Percentiles rank a stretch among this genome's conserved stretches.
Evolutionary conservation across 768 basidiomycete genomes (phyloP).

Genomic region (Tricholoma matsutake): DNA sequence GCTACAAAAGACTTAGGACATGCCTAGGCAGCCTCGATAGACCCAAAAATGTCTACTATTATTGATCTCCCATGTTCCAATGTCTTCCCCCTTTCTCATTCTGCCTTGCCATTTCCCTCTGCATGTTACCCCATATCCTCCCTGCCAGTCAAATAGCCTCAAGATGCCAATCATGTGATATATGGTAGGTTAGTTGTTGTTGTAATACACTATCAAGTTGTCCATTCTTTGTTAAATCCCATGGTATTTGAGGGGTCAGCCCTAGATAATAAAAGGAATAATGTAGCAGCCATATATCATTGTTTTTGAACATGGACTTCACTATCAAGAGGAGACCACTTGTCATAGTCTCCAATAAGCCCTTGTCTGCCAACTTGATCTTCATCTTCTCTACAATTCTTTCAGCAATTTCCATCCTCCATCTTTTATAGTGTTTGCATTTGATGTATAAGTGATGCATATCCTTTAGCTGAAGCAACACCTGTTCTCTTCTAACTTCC

Average conservation of each 20-base stretch:
- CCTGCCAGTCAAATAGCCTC: slow-evolving; percentile 2
- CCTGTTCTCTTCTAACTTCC: not conserved
- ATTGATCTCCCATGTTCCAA: not conserved
- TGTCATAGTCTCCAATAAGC: not conserved
- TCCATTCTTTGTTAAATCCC: not conserved
- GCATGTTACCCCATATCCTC: slow-evolving; percentile 7
- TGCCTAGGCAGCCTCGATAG: no score
- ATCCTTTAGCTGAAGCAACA: slow-evolving; percentile 1
- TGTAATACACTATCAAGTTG: not conserved
- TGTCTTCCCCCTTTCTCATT: not conserved
- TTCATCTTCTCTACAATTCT: not conserved
- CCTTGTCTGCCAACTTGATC: not conserved
- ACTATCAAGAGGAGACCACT: not conserved
- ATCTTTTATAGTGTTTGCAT: no score
- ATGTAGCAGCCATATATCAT: slow-evolving; percentile 1
- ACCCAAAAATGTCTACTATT: not conserved
- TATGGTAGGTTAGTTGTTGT: not conserved
- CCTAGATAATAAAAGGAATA: slow-evolving; percentile 3
- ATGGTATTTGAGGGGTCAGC: not conserved
- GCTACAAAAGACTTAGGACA: not conserved
- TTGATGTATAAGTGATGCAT: slow-evolving; percentile 7
- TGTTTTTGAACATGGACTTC: slow-evolving; percentile 4
- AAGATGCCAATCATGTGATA: slow-evolving; percentile 1
- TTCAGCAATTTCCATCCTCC: not conserved
- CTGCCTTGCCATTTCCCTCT: not conserved